Base-by-base conservation (phyloP, 164 flowering plant species). In the Malania oleifera region DNA sequence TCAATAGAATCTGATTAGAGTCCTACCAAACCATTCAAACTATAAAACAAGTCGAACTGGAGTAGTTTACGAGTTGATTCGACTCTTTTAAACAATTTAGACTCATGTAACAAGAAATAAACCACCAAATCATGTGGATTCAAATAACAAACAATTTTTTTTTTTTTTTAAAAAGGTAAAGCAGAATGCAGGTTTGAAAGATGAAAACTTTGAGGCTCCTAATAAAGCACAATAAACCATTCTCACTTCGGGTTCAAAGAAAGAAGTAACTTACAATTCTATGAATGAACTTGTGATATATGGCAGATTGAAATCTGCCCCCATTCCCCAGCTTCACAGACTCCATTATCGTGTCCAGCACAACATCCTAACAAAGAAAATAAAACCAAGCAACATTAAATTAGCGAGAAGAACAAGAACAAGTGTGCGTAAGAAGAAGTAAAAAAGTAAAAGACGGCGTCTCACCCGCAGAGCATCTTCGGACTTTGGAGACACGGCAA, bases 311-410 rank as follows among this genome's bases (percentile, higher is more conserved):
- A 62, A 93, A 88, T 53, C 55, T 70, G 26, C 97, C 92, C 1
- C 73, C 73, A 64, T 81, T 86, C 1, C 88, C 88, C 34, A 73
- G 52, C 72, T 86, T 90, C 59, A 86, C 95, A 62, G 82, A 81
- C 73, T 93, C 97, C 99, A 93, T 93, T 11, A 86, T 35, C 0
- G 91, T 61, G 63, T 88, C 97, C 74, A 93, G 63, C 41, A 79
- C 87, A 51, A 86, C 69, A 56, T 83, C 97, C 97, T 86, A 49
- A 49, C 27, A 54, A 56, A 54, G 55, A 37, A 18, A 8, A n/a
- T n/a, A n/a, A 25, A 31, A 9, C 31, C 6, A 20, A 4, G 31
- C 29, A 47, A 18, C 60, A 27, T 17, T 2, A 43, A 60, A 39
- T 35, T 14, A 5, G 38, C 10, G 10, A 25, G 1, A 5, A 29